Conservation (phyloP, 345 rosid species). For the Cardamine chenopodiifolia region DNA sequence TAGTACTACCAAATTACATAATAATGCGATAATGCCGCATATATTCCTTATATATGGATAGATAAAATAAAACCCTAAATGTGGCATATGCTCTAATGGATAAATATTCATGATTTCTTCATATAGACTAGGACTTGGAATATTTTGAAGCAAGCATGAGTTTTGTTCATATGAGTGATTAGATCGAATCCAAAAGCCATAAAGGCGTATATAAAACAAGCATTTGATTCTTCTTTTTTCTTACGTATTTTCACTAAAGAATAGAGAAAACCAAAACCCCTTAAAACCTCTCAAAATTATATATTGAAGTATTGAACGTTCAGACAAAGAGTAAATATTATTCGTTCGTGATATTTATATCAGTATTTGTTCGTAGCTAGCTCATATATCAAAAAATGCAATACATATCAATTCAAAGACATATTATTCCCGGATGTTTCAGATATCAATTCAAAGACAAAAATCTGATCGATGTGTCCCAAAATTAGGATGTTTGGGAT, state of each 20-base stretch:
- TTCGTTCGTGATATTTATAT: slow-evolving; percentile 2
- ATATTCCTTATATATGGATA: neutral
- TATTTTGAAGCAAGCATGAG: slow-evolving; percentile 14
- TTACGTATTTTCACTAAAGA: slow-evolving; percentile 39
- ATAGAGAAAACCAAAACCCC: slow-evolving; percentile 28
- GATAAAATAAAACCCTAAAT: neutral
- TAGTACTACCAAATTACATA: neutral
- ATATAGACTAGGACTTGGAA: slow-evolving; percentile 11
- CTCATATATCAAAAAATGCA: neutral
- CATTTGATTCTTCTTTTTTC: slow-evolving; percentile 29
- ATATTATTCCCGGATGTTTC: neutral
- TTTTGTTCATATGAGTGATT: slow-evolving; percentile 26
- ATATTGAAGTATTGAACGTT: slow-evolving; percentile 14
- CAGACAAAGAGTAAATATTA: neutral
- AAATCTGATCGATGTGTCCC: neutral
- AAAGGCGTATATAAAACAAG: slow-evolving; percentile 29
- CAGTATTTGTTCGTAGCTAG: neutral
- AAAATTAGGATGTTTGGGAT: neutral
- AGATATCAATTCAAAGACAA: neutral
- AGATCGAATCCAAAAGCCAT: slow-evolving; percentile 35
- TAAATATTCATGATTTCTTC: slow-evolving; percentile 3
- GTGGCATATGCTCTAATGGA: slow-evolving; percentile 1
- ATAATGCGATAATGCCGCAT: slow-evolving; percentile 1
- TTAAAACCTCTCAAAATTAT: neutral
- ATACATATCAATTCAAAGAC: neutral